These are phyloP conservation scores for Pseudogymnoascus sp. DNA, from an alignment of 2,329 filamentous ascomycete species.

Conservation along the genomic window DNA sequence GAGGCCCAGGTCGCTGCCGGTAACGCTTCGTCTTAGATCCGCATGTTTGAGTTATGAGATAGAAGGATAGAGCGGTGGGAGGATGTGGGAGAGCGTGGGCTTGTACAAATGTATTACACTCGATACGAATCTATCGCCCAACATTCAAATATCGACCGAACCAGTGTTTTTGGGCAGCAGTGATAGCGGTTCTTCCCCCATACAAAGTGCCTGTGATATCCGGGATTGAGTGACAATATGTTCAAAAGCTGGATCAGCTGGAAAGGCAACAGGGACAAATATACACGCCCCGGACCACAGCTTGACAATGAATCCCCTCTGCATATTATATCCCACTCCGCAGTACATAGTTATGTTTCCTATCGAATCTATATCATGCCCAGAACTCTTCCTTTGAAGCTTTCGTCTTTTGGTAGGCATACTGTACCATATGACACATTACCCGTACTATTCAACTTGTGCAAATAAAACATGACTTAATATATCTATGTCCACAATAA, in stretches of 20 bases:
- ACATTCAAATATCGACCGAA: slow-evolving; percentile 6
- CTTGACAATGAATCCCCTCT: neutral
- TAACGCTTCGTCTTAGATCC: slow-evolving; percentile 18
- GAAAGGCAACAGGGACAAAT: neutral
- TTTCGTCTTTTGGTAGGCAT: neutral
- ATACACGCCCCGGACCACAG: neutral
- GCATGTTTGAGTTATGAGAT: slow-evolving; percentile 6
- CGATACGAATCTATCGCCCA: slow-evolving; percentile 8
- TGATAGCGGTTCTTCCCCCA: neutral
- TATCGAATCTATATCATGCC: neutral
- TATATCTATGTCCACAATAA: neutral
- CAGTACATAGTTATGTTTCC: neutral
- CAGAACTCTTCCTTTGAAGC: neutral
- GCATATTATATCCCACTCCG: neutral
- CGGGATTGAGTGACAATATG: neutral
- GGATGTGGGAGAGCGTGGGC: slow-evolving; percentile 12
- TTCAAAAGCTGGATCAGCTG: neutral
- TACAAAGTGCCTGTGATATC: neutral
- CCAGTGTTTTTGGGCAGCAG: neutral
- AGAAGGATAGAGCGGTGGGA: neutral
- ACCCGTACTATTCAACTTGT: neutral
- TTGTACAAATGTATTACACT: slow-evolving; percentile 27
- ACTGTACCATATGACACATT: neutral
- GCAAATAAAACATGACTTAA: neutral
- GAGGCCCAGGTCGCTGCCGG: slow-evolving; percentile 21